Base-by-base conservation (phyloP, 208 protist genomes). In the Jaenimonas drosophilae region DNA sequence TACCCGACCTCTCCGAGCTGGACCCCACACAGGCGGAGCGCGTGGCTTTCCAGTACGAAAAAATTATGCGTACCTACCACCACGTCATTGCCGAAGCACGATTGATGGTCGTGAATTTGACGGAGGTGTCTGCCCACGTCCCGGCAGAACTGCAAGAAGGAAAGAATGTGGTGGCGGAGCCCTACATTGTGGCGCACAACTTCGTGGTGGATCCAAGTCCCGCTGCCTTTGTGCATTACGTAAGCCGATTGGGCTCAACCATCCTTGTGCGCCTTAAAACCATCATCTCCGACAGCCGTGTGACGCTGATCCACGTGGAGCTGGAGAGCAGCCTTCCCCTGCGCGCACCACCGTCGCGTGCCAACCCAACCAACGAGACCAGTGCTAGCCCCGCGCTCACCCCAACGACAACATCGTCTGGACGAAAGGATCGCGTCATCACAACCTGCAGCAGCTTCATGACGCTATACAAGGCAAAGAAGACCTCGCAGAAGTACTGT, bases 231-330 rank as follows among this genome's bases (percentile, higher is more conserved):
- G 62, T 77, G 29, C 63, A 68, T 12, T 81, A 79, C 40, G 64
- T 57, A 14, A 30, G 25, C 3, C 57, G 76, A 12, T 30, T 64
- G 3, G 69, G 65, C 17, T 28, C 19, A 5, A 16, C 23, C 17
- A 68, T 83, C 20, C 24, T 33, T 3, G 17, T 91, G 14, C 52
- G 29, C n/a, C 39, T 81, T 4, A 49, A 56, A 28, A 51, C 49
- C 6, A 55, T 91, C 0, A 69, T 81, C 28, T 70, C 71, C 0
- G 81, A 91, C 40, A 34, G 56, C 11, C 76, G 73, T 37, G 78
- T 61, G 31, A 70, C 70, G 3, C 30, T 80, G 23, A 44, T 85
- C 20, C 39, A 71, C 7, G 21, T 66, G 23, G 12, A n/a, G n/a
- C n/a, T n/a, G n/a, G n/a, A n/a, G n/a, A n/a, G n/a, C n/a, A n/a